These are phyloP conservation scores for Ambispora gerdemannii DNA, from an alignment of 192 early-diverging fungal genomes.

Conservation along the genomic window DNA sequence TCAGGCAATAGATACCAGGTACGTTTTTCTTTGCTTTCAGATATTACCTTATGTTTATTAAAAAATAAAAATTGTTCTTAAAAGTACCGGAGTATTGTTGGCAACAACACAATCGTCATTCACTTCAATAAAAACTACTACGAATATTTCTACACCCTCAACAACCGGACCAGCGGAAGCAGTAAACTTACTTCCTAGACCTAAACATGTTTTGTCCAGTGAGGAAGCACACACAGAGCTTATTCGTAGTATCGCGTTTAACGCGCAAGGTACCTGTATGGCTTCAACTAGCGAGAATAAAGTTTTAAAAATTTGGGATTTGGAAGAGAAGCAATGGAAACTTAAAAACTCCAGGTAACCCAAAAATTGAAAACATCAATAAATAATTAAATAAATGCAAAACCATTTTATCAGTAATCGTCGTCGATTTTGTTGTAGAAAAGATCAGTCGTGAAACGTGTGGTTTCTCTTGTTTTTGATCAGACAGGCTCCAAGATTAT, in stretches of 20 bases:
- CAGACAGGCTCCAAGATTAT: conserved; percentile 59
- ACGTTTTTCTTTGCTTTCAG: not conserved
- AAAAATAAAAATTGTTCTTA: too few relatives aligned
- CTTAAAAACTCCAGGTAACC: conserved; percentile 42
- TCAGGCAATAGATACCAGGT: conserved; percentile 51
- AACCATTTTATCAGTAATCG: conserved; percentile 10
- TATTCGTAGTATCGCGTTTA: conserved; percentile 54
- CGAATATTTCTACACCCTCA: conserved; percentile 23
- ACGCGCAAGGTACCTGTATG: conserved; percentile 52
- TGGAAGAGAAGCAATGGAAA: conserved; percentile 57
- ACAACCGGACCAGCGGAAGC: conserved; percentile 28
- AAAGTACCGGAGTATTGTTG: conserved; percentile 32
- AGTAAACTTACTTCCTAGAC: conserved; percentile 29
- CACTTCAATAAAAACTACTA: too few relatives aligned
- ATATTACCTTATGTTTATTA: conserved; percentile 1
- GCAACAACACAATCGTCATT: conserved; percentile 9
- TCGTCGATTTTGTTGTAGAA: conserved; percentile 16
- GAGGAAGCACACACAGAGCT: conserved; percentile 32
- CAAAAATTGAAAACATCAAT: not conserved
- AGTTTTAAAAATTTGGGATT: conserved; percentile 62
- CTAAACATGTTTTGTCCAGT: conserved; percentile 31
- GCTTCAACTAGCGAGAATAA: conserved; percentile 68
- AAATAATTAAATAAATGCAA: not conserved
- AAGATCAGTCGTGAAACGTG: conserved; percentile 64
- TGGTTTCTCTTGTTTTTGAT: conserved; percentile 71